Percentiles rank a stretch among this genome's conserved stretches.
phyloP scores from a whole-genome alignment of 108 stramenopile genomes.

The Discostella stelligeroides region DNA sequence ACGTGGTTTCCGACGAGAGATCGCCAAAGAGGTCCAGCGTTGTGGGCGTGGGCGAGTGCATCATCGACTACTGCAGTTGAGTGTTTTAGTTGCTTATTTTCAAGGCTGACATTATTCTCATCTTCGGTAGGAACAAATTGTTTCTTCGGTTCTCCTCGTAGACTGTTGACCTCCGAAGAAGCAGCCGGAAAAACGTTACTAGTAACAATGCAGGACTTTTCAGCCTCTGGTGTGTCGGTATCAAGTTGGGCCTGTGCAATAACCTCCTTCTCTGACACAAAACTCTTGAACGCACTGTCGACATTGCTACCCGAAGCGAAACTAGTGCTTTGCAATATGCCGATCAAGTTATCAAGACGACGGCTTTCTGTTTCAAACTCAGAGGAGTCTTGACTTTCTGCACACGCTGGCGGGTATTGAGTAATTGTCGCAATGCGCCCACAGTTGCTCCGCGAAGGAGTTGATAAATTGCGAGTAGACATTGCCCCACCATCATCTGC shows the following conservation, averaged over 20 bases:
- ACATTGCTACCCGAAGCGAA: slow-evolving; percentile 10
- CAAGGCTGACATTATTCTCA: neutral
- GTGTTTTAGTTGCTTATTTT: slow-evolving; percentile 4
- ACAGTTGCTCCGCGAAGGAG: slow-evolving; percentile 12
- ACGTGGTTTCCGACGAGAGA: slow-evolving; percentile 79
- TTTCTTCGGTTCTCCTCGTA: no score
- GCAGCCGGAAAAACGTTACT: neutral
- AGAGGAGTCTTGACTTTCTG: slow-evolving; percentile 16
- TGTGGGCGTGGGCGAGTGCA: slow-evolving; percentile 62
- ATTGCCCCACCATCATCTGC: neutral
- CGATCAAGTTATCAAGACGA: slow-evolving; percentile 36
- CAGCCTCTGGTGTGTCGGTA: neutral
- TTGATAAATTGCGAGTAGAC: neutral
- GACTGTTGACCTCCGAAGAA: slow-evolving; percentile 6
- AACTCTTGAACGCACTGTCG: neutral
- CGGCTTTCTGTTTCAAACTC: slow-evolving; percentile 36
- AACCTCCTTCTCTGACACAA: neutral
- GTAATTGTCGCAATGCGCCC: slow-evolving; percentile 5
- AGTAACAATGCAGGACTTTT: neutral
- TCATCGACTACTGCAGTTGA: slow-evolving; percentile 23
- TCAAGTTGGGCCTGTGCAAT: neutral
- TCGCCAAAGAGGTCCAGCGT: slow-evolving; percentile 75
- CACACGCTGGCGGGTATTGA: neutral
- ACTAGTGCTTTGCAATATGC: slow-evolving; percentile 27
- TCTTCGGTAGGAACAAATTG: no score